These are phyloP conservation scores for Neltuma alba DNA, from an alignment of 306 rosid genomes.

Conservation along the genomic window DNA sequence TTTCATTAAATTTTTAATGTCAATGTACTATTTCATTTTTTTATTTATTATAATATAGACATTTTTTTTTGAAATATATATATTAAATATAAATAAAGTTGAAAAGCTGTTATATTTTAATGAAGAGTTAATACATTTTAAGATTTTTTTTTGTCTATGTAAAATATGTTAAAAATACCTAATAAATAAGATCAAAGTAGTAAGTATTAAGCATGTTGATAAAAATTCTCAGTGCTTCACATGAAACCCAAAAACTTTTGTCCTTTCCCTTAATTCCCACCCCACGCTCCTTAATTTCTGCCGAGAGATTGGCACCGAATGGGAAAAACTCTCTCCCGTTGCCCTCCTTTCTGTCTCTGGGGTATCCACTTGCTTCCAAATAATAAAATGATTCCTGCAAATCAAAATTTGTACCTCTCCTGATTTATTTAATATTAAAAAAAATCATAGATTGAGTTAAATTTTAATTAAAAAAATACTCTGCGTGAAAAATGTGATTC, in stretches of 20 bases:
- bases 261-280: neutral
- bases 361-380: neutral
- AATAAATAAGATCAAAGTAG: too few species aligned
- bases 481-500: conserved; percentile 3
- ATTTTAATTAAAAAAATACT: neutral
- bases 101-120: too few species aligned
- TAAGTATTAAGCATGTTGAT: neutral
- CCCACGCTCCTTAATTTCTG: conserved; percentile 43
- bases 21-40: too few species aligned
- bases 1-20: too few species aligned
- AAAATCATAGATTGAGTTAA: neutral
- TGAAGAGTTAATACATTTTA: too few species aligned
- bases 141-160: too few species aligned
- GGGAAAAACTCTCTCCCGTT: too few species aligned
- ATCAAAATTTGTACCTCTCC: neutral
- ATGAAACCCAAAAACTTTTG: neutral
- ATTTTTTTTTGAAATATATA: too few species aligned
- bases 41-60: too few species aligned
- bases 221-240: conserved; percentile 11
- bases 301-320: conserved; percentile 15
- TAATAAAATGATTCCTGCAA: neutral
- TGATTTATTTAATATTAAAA: neutral
- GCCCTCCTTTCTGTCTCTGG: neutral
- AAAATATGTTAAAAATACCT: too few species aligned
- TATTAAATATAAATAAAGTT: too few species aligned